These are phyloP conservation scores for Aphanomyces euteiches DNA, from an alignment of 352 stramenopile genomes.

Conservation along the genomic window DNA sequence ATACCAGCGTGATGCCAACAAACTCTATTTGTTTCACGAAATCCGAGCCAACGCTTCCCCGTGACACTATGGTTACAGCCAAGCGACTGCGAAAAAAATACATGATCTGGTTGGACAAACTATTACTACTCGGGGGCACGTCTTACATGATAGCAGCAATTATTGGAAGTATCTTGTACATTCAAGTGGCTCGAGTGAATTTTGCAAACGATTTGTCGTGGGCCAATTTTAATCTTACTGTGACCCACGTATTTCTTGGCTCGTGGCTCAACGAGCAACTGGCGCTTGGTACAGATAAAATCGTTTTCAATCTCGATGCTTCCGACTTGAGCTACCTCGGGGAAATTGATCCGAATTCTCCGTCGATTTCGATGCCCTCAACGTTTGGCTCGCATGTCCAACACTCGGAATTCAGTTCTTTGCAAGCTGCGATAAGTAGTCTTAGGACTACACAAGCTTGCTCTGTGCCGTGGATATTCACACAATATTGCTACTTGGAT, in stretches of 20 bases:
- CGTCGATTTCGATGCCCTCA: not conserved
- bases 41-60: too few species aligned
- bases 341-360: too few species aligned
- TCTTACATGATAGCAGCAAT: not conserved
- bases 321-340: too few species aligned
- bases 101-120: too few species aligned
- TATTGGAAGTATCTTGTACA: conserved; percentile 8
- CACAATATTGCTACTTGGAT: conserved; percentile 13
- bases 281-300: not conserved
- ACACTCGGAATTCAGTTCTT: not conserved
- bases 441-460: not conserved
- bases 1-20: too few species aligned
- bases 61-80: too few species aligned
- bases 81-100: too few species aligned
- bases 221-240: conserved; percentile 12
- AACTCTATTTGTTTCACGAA: too few species aligned
- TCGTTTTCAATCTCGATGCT: too few species aligned
- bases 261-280: conserved; percentile 16
- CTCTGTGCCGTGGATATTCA: conserved; percentile 1
- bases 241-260: conserved; percentile 6
- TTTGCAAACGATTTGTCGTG: conserved; percentile 12
- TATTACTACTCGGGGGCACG: not conserved
- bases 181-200: not conserved
- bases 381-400: conserved; percentile 4
- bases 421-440: not conserved